Evolutionary conservation across 306 rosid genomes (phyloP), one percentile per base, ranked within the genome.

Genomic region (Calophaca sinica): DNA sequence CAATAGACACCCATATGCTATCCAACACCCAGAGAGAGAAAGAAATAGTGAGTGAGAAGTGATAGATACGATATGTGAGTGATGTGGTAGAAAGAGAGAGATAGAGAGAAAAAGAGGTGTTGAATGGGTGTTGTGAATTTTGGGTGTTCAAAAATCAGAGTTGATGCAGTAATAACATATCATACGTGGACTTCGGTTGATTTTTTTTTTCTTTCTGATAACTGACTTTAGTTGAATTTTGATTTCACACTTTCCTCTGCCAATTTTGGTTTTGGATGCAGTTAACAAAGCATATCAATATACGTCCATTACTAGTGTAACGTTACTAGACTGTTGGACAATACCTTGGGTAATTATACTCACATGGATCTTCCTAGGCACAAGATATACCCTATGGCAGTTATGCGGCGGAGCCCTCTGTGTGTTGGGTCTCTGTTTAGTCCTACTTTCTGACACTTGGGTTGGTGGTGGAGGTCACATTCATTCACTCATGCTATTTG

Each of bases 261-360:
- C n/a, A n/a, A n/a, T n/a, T n/a, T n/a, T n/a, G n/a, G n/a, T n/a
- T n/a, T n/a, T n/a, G n/a, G n/a, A n/a, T 81, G 90, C 97, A 92
- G 96, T 89, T 28, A 90, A 87, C 76, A 66, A 85, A 68, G 93
- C 96, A 53, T 88, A 5, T 74, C 90, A 92, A 74, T 92, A 65
- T 79, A 76, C 91, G 4, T 86, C 96, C 4, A 77, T 92, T 54
- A 92, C 97, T 1, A 92, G 92, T 62, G 86, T 85, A 72, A 87
- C 93, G 12, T 68, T 89, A 62, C 69, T 89, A 73, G 88, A 84
- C 48, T 92, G 96, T 85, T 89, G 84, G 74, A 78, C 91, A 53
- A 71, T 89, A 48, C 88, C 93, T 20, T 89, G 92, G 88, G 93
- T 68, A 62, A 48, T 92, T 41, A 36, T 87, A 42, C 76, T 92